Percentiles rank a stretch among this genome's conserved stretches.
These are phyloP conservation scores for Glaciozyma antarctica DNA, from an alignment of 768 basidiomycete species.

Conservation along the genomic window DNA sequence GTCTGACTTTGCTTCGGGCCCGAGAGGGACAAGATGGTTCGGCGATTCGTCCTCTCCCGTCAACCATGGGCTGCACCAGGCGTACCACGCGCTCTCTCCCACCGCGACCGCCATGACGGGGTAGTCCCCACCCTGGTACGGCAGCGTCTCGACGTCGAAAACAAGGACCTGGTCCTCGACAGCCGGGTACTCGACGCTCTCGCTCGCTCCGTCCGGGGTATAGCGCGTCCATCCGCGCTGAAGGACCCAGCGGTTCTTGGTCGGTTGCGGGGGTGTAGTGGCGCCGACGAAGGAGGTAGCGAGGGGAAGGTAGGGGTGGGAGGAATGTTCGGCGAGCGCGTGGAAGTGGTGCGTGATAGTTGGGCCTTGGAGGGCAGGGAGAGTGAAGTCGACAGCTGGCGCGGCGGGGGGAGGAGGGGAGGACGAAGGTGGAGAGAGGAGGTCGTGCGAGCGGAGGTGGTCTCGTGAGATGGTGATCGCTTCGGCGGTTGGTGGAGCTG, in stretches of 20 bases:
- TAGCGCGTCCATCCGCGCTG: slow-evolving; percentile 86
- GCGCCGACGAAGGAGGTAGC: slow-evolving; percentile 52
- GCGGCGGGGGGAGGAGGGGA: background rate
- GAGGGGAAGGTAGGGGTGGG: slow-evolving; percentile 69
- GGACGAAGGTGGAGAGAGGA: slow-evolving; percentile 3
- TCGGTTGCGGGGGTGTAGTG: slow-evolving; percentile 55
- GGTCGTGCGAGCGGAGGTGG: slow-evolving; percentile 18
- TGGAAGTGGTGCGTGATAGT: slow-evolving; percentile 84
- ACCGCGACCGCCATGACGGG: slow-evolving; percentile 83
- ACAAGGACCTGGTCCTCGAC: slow-evolving; percentile 55
- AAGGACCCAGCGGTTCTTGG: slow-evolving; percentile 43
- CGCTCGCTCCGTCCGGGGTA: slow-evolving; percentile 63
- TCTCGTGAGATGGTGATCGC: slow-evolving; percentile 17
- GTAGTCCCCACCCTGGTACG: slow-evolving; percentile 60
- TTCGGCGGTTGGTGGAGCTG: slow-evolving; percentile 8
- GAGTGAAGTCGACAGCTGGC: slow-evolving; percentile 64
- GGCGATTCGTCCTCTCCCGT: slow-evolving; percentile 51
- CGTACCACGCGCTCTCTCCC: slow-evolving; percentile 78
- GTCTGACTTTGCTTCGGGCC: background rate
- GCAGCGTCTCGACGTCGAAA: slow-evolving; percentile 93
- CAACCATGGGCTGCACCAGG: slow-evolving; percentile 92
- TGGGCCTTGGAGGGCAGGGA: slow-evolving; percentile 71
- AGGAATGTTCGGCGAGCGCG: slow-evolving; percentile 56
- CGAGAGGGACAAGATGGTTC: slow-evolving; percentile 61
- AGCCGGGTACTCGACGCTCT: slow-evolving; percentile 57